Evolutionary conservation across 345 rosid species (phyloP).

Genomic region (Moringa oleifera): DNA sequence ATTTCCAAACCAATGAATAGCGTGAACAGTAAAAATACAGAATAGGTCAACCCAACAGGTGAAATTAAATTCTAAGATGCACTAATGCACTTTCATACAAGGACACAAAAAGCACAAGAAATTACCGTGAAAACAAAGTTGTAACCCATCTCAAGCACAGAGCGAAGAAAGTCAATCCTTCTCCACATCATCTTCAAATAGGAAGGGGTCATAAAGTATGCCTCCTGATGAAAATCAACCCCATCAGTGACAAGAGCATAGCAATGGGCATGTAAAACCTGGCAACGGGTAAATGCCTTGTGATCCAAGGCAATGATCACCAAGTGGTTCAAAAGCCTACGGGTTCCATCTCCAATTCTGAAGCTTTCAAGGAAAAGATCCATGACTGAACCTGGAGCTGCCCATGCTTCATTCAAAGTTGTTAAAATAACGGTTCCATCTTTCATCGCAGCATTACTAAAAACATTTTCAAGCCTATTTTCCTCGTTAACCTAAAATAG

Average conservation of each 20-base stretch:
- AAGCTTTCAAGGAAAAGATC: constrained; percentile 86
- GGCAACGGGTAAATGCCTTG: constrained; percentile 60
- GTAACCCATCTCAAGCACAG: constrained; percentile 85
- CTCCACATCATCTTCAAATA: constrained; percentile 97
- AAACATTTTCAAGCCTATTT: constrained; percentile 47
- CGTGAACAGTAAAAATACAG: background rate
- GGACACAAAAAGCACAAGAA: background rate
- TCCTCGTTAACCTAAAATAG: constrained; percentile 23
- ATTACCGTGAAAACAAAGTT: constrained; percentile 85
- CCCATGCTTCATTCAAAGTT: constrained; percentile 86
- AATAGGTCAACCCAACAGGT: background rate
- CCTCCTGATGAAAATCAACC: constrained; percentile 64
- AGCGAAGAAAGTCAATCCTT: constrained; percentile 64
- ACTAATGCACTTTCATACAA: background rate
- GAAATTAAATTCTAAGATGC: background rate
- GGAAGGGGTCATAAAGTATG: constrained; percentile 72
- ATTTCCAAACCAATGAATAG: no score
- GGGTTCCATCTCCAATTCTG: constrained; percentile 52
- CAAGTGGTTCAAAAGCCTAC: constrained; percentile 53
- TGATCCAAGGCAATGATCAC: constrained; percentile 74
- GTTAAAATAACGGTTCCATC: constrained; percentile 69
- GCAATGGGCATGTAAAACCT: constrained; percentile 52
- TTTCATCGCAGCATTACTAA: constrained; percentile 52
- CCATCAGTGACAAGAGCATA: constrained; percentile 62
- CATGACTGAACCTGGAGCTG: constrained; percentile 50